phyloP scores from a whole-genome alignment of 129 eudicot genomes.

The Lactuca sativa region DNA sequence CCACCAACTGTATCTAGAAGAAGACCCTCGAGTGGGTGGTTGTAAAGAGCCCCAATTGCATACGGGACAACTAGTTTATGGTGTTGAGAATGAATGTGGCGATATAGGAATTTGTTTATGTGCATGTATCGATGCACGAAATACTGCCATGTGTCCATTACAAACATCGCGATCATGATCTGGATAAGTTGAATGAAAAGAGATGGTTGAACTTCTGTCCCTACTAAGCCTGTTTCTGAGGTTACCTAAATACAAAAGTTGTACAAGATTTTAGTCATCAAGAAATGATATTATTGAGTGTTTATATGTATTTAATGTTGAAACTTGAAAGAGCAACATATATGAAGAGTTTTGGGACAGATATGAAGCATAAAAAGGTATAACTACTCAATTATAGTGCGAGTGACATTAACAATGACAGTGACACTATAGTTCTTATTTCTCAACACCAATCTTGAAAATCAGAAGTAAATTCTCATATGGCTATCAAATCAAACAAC shows the following conservation, averaged over 20 bases:
- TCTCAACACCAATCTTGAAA: too few species aligned
- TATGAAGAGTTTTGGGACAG: background rate
- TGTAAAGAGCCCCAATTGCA: slow-evolving; percentile 79
- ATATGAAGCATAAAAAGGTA: too few species aligned
- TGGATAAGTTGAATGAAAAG: slow-evolving; percentile 45
- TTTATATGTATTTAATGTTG: background rate
- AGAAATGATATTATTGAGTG: background rate
- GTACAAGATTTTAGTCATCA: background rate
- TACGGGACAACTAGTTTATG: slow-evolving; percentile 74
- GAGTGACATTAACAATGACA: too few species aligned
- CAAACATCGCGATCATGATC: slow-evolving; percentile 59
- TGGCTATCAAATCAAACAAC: background rate
- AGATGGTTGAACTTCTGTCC: slow-evolving; percentile 44
- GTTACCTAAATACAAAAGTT: slow-evolving; percentile 46
- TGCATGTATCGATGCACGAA: slow-evolving; percentile 91
- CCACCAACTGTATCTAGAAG: slow-evolving; percentile 77
- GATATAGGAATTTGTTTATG: slow-evolving; percentile 73
- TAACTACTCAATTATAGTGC: too few species aligned
- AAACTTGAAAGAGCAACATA: too few species aligned
- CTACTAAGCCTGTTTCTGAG: slow-evolving; percentile 41
- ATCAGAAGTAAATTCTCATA: background rate
- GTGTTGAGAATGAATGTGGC: slow-evolving; percentile 79
- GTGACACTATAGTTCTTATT: too few species aligned
- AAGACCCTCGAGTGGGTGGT: slow-evolving; percentile 79
- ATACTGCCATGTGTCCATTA: slow-evolving; percentile 86